Evolutionary conservation across 768 basidiomycete genomes (phyloP).

Genomic region (Chalciporus sphaerocephalus): DNA sequence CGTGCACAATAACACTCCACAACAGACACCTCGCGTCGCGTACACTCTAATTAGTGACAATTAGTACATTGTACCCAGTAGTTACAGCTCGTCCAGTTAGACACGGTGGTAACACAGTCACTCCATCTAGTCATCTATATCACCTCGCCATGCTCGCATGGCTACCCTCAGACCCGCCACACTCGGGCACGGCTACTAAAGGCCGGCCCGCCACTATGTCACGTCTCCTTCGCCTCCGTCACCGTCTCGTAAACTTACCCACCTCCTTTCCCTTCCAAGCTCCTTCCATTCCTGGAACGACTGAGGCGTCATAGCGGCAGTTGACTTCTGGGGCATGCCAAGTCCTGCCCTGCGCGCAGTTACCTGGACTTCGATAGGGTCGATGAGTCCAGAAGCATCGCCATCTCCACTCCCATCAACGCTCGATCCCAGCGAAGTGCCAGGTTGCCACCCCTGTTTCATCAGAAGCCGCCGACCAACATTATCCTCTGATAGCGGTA

Average conservation of each 20-base stretch:
- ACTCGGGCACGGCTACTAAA: background rate
- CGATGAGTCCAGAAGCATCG: slow-evolving; percentile 39
- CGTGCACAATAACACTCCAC: slow-evolving; percentile 37
- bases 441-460: slow-evolving; percentile 77
- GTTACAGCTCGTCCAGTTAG: no score
- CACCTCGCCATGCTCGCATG: slow-evolving; percentile 30
- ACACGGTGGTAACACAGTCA: no score
- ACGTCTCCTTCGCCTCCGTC: background rate
- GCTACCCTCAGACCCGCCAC: background rate
- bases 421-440: slow-evolving; percentile 35
- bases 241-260: slow-evolving; percentile 24
- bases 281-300: slow-evolving; percentile 38
- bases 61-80: no score
- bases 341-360: slow-evolving; percentile 50
- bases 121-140: no score
- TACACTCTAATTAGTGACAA: slow-evolving; percentile 1
- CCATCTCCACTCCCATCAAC: slow-evolving; percentile 8
- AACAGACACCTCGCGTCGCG: slow-evolving; percentile 35
- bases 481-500: slow-evolving; percentile 52
- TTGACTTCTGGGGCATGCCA: slow-evolving; percentile 37
- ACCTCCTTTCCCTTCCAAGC: slow-evolving; percentile 38
- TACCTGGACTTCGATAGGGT: slow-evolving; percentile 50
- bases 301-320: slow-evolving; percentile 3
- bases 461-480: slow-evolving; percentile 64
- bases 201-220: background rate